Evolutionary conservation across 768 basidiomycete genomes (phyloP), one percentile per base, ranked within the genome.

Genomic region (Amyloporia xantha): DNA sequence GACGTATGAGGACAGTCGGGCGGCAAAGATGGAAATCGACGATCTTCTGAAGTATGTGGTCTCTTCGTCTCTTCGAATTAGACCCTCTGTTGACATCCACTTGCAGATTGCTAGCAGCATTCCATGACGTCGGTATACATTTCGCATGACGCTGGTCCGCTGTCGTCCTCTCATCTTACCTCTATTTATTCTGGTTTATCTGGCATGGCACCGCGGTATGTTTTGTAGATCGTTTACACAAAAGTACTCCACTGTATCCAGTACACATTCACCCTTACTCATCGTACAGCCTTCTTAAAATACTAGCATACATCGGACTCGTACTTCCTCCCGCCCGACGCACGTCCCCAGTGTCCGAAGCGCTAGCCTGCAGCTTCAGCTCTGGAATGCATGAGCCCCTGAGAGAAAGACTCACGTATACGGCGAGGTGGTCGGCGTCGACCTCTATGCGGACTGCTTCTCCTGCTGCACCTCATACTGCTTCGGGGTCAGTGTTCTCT

Each of bases 21-120:
- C 90, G 1, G 81, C 91, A 2, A 97, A 97, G 67, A 94, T 98
- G 92, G 81, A 86, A 49, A 75, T 96, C 10, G 87, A 95, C 55
- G 94, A 95, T 62, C 72, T 97, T 20, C 71, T 97, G 30, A 92
- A 86, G 91, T 91, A 60, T 47, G 84, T 69, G 9, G 7, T 10
- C 17, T n/a, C 38, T 39, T 19, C 19, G 20, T 9, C 25, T 24
- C 30, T 20, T 38, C 2, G 19, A 17, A 21, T 36, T 27, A 2
- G 21, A 12, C 11, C 24, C 44, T 21, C 12, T 15, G 11, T 27
- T 10, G 11, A 21, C 30, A 26, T n/a, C 15, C 10, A 33, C 21
- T 21, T 42, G n/a, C 56, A 88, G 85, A 65, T 59, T 88, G 19
- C 59, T 88, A n/a, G 75, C 81, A 23, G 79, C 83, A 6, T 86